Evolutionary conservation across 306 rosid species (phyloP), one percentile per base, ranked within the genome.

Genomic region (Ochetophila trinervis): DNA sequence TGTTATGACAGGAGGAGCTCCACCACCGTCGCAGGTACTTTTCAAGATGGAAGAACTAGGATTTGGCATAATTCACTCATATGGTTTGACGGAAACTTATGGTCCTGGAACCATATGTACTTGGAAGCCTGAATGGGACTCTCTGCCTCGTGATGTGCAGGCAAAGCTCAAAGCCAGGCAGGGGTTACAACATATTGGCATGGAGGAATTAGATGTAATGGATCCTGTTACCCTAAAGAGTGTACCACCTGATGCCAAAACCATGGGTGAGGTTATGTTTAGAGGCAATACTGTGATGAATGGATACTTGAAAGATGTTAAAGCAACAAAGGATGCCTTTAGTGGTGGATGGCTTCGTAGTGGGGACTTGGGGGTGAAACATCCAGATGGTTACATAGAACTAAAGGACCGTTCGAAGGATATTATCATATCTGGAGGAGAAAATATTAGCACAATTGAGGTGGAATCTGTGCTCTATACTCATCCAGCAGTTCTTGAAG

Each of bases 51-150:
- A 74, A 69, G 87, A 84, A n/a, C 61, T 87, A 6, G 98, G 98
- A 60, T 91, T 91, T 51, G 0, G 0, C 27, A 80, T 91, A 36
- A 45, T 72, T 30, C 96, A 91, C 74, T 12, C 86, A 0, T 91
- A 91, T 67, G 98, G 98, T 36, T 70, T 91, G 76, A 91, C 98
- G 13, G 98, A 91, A 81, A 89, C 96, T 20, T 89, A 83, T 67
- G 98, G 96, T 60, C 92, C 96, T 4, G 90, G 71, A 15, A 68
- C 96, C 36, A 47, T 85, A 47, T 91, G 98, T 65, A 4, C 69
- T 7, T 83, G 95, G 96, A 83, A 87, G 63, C 90, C 95, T 19
- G 95, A 89, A 77, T 91, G 96, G 98, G 78, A 86, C 53, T 73
- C 72, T 27, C 71, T 91, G 5, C 80, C 96, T 16, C 67, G 15